A percentile compares a stretch with the other conserved stretches of the same genome.
phyloP scores from a whole-genome alignment of 2,329 filamentous ascomycete genomes.

The Furcasterigmium furcatum region DNA sequence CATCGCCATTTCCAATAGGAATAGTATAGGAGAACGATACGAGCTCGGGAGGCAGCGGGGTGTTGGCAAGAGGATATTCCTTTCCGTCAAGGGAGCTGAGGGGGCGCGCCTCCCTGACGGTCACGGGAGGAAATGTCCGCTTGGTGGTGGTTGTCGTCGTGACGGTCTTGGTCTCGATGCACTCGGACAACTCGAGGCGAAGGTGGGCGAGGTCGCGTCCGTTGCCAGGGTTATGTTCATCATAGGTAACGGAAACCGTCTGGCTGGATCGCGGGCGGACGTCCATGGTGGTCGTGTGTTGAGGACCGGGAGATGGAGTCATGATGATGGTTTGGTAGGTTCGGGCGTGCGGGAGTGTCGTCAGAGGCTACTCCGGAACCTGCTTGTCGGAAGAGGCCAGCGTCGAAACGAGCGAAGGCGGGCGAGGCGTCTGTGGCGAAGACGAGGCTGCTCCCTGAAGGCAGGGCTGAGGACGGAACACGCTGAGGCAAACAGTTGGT shows the following conservation, averaged over 20 bases:
- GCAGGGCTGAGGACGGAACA: no score
- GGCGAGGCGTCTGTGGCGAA: no score
- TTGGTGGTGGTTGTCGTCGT: slow-evolving; percentile 93
- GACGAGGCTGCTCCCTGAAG: no score
- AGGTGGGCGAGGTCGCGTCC: slow-evolving; percentile 29
- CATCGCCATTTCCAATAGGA: slow-evolving; percentile 45
- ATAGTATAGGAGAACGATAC: slow-evolving; percentile 72
- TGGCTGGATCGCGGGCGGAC: slow-evolving; percentile 32
- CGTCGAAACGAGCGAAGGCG: no score
- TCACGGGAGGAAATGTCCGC: slow-evolving; percentile 78
- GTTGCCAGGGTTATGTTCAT: slow-evolving; percentile 24
- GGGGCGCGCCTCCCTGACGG: slow-evolving; percentile 69
- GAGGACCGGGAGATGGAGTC: slow-evolving; percentile 29
- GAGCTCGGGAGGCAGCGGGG: slow-evolving; percentile 77
- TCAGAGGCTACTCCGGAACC: not conserved
- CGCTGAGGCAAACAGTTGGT: no score
- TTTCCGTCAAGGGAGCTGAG: slow-evolving; percentile 76
- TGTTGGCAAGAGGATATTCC: slow-evolving; percentile 82
- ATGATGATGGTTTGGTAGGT: slow-evolving; percentile 23
- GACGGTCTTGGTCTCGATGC: slow-evolving; percentile 68
- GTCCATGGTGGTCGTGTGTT: slow-evolving; percentile 13
- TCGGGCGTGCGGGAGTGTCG: not conserved
- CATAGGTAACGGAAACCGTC: slow-evolving; percentile 45
- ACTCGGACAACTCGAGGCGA: slow-evolving; percentile 60
- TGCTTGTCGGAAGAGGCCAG: not conserved